Evolutionary conservation across 345 rosid species (phyloP), one percentile per base, ranked within the genome.

Genomic region (Pugionium cornutum): DNA sequence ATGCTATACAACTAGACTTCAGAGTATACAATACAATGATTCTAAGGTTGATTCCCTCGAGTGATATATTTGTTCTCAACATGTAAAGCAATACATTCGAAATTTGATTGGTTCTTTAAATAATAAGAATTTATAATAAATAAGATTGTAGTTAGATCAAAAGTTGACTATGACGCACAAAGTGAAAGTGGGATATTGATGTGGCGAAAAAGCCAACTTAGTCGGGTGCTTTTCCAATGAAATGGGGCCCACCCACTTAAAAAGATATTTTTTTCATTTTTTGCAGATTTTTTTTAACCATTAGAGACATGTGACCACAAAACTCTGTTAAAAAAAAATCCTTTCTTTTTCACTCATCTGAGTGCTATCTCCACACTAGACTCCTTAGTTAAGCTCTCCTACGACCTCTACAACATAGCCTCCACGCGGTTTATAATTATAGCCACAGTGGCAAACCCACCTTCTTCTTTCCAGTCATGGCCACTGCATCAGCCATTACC

Each of bases 371-470:
- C 65, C 39, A n/a, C 49, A 62, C 63, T 70, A 63, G 69, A 49
- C 75, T 70, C 69, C 69, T 39, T 70, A 63, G 75, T 30, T n/a
- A 46, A 68, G 58, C 70, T 5, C 54, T 47, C 68, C 64, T 70
- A 54, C 54, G 35, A 66, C 9, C 31, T 25, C 47, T 50, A 64
- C 67, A 58, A 44, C 35, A 53, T 67, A 64, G 58, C 53, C 37
- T 54, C 57, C 69, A 70, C 69, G 69, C 75, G 18, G 69, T 57
- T 71, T 71, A 56, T 47, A 47, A 49, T 41, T 31, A 64, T 58
- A 50, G 49, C 55, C 53, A 72, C 71, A 50, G 71, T 72, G 76
- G 76, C 76, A 57, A 72, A 58, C 50, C 66, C 71, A 72, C 53
- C 66, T 58, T 65, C 64, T 47, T 56, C 71, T 30, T 54, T 64